Evolutionary conservation across 2,329 filamentous ascomycete genomes (phyloP).

Genomic region (Fusarium incarnatum): DNA sequence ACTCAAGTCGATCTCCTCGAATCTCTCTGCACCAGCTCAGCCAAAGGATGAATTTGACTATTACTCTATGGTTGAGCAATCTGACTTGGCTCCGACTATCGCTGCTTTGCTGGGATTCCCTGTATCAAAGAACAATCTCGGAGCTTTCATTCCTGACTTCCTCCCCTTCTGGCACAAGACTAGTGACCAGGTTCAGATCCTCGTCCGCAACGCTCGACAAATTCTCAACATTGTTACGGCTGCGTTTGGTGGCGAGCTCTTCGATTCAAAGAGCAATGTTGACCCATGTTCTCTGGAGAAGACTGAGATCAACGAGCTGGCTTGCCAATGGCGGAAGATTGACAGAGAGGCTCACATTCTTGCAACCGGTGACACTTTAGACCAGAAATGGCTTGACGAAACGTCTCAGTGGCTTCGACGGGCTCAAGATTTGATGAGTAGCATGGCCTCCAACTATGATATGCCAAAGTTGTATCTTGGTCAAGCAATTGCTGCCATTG

Average conservation of each 20-base stretch:
- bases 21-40: conserved; percentile 63
- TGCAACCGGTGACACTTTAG: conserved; percentile 43
- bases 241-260: conserved; percentile 69
- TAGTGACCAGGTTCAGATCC: conserved; percentile 71
- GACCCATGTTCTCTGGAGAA: conserved; percentile 53
- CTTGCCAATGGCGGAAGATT: conserved; percentile 73
- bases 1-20: conserved; percentile 67
- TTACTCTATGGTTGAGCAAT: conserved; percentile 89
- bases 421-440: conserved; percentile 85
- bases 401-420: conserved; percentile 72
- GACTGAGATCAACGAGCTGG: conserved; percentile 66
- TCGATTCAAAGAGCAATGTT: conserved; percentile 50
- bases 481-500: conserved; percentile 51
- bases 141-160: conserved; percentile 84
- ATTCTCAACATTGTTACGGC: conserved; percentile 81
- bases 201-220: conserved; percentile 83
- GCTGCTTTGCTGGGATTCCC: conserved; percentile 89
- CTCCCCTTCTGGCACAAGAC: conserved; percentile 75
- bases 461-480: conserved; percentile 69
- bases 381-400: conserved; percentile 56
- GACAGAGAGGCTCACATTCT: conserved; percentile 42
- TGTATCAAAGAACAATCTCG: conserved; percentile 88
- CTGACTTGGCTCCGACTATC: conserved; percentile 90
- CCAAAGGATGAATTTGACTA: conserved; percentile 81
- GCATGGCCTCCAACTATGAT: conserved; percentile 93